Conservation (phyloP, 305 asterid genomes). For the Solanum aculeatissimum region DNA sequence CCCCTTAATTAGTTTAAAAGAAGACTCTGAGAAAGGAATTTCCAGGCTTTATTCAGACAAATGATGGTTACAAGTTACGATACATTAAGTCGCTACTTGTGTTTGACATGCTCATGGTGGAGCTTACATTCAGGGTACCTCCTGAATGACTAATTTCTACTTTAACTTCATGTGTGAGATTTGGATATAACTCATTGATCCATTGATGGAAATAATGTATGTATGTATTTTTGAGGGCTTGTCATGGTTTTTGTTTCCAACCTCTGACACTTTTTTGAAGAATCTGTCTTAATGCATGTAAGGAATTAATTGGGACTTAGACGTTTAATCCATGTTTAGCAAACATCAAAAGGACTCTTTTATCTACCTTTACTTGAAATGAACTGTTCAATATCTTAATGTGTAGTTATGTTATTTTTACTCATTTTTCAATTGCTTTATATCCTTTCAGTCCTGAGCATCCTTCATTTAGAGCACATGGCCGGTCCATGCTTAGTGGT, state of each 20-base stretch:
- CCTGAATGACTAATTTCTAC: background rate
- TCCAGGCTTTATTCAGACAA: background rate
- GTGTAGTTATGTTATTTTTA: conserved; percentile 3
- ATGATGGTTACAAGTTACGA: background rate
- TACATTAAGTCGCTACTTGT: background rate
- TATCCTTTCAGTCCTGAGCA: conserved; percentile 78
- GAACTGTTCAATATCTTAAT: background rate
- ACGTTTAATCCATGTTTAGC: background rate
- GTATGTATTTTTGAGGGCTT: background rate
- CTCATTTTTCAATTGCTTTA: conserved; percentile 11
- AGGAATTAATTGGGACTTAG: background rate
- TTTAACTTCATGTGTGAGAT: background rate
- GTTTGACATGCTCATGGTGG: background rate
- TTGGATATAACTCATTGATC: background rate
- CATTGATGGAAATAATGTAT: background rate
- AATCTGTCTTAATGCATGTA: background rate
- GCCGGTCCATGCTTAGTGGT: conserved; percentile 91
- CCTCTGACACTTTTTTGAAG: background rate
- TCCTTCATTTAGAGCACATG: conserved; percentile 76
- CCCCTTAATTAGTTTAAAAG: background rate
- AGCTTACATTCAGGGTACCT: background rate
- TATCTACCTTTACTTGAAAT: background rate
- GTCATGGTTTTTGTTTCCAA: background rate
- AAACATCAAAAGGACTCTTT: background rate
- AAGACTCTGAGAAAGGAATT: background rate